Conservation (phyloP, 371 early-diverging fungal species). For the Batkoa obscura region DNA sequence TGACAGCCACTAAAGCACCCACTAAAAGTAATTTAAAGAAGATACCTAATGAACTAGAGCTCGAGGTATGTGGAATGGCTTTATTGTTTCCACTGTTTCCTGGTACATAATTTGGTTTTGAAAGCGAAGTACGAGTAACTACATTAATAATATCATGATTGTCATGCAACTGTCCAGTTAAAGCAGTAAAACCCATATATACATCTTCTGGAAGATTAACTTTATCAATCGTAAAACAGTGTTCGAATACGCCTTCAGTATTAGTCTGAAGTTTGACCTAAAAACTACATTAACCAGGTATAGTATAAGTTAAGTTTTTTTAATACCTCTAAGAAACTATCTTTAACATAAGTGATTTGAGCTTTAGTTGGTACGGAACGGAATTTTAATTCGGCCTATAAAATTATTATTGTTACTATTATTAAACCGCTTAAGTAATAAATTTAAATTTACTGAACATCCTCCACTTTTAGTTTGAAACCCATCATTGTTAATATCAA, state of each 20-base stretch:
- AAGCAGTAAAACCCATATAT: constrained; percentile 78
- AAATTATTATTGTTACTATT: not conserved
- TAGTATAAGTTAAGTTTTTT: constrained; percentile 4
- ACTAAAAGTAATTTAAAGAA: constrained; percentile 32
- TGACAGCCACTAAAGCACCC: constrained; percentile 27
- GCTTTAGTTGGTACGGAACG: constrained; percentile 43
- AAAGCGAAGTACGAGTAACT: constrained; percentile 10
- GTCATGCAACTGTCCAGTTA: constrained; percentile 77
- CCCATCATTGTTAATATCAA: constrained; percentile 72
- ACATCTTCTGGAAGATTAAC: constrained; percentile 47
- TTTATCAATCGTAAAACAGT: constrained; percentile 58
- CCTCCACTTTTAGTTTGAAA: constrained; percentile 37
- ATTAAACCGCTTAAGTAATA: not conserved
- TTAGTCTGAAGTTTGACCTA: constrained; percentile 35
- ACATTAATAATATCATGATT: constrained; percentile 64
- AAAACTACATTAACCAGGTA: not conserved
- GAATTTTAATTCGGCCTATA: constrained; percentile 49
- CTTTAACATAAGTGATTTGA: constrained; percentile 52
- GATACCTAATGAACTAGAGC: constrained; percentile 19
- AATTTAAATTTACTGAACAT: constrained; percentile 27
- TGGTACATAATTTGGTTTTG: not conserved
- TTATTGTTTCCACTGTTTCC: constrained; percentile 5
- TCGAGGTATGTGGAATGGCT: constrained; percentile 10
- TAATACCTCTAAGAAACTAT: constrained; percentile 38
- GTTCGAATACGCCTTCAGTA: constrained; percentile 47